A percentile compares a stretch with the other conserved stretches of the same genome.
Evolutionary conservation across 2,329 filamentous ascomycete genomes (phyloP).

Genomic region (Seiridium cupressi): DNA sequence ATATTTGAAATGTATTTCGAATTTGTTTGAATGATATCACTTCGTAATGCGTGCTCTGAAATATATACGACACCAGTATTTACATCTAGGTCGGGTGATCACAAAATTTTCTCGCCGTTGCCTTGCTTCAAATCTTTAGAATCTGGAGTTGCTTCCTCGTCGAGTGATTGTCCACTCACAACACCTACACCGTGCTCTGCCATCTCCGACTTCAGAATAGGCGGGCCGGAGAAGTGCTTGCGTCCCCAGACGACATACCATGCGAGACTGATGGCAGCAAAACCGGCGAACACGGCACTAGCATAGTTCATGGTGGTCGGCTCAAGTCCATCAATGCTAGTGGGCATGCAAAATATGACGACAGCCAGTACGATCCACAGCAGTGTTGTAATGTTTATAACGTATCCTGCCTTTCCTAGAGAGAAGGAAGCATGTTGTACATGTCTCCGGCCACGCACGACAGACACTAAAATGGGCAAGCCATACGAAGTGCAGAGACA

Average conservation of each 20-base stretch:
- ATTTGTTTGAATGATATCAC: too few relatives aligned
- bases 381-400: conserved; percentile 68
- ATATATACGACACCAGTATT: too few relatives aligned
- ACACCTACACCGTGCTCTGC: conserved; percentile 18
- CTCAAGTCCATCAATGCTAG: conserved; percentile 52
- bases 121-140: conserved; percentile 2
- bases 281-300: conserved; percentile 63
- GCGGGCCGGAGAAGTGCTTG: conserved; percentile 63
- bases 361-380: conserved; percentile 57
- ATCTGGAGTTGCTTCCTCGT: conserved; percentile 2
- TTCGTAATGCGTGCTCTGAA: too few relatives aligned
- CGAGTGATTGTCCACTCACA: conserved; percentile 16
- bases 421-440: conserved; percentile 67
- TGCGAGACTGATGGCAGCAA: conserved; percentile 54
- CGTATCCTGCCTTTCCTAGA: conserved; percentile 65
- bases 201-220: conserved; percentile 23
- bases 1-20: too few relatives aligned
- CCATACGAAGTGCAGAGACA: conserved; percentile 75
- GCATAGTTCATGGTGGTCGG: conserved; percentile 64
- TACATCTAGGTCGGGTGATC: not conserved
- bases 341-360: conserved; percentile 75
- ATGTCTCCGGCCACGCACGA: conserved; percentile 64
- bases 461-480: conserved; percentile 69
- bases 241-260: conserved; percentile 65
- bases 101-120: not conserved